These are phyloP conservation scores for Aspergillus asperescens DNA, from an alignment of 495 filamentous ascomycete genomes.

Conservation along the genomic window DNA sequence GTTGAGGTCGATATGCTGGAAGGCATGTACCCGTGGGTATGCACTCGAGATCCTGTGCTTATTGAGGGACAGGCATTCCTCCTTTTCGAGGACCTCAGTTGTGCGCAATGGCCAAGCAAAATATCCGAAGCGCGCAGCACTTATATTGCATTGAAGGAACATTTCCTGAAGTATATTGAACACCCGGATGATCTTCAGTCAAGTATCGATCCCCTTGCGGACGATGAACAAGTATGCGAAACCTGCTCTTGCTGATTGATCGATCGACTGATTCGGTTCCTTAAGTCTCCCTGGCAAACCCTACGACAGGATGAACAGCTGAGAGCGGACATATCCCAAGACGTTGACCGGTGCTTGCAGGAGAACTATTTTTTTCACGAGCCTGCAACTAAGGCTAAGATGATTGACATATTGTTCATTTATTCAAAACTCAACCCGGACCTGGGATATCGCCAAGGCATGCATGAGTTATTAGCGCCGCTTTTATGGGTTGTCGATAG, in stretches of 20 bases:
- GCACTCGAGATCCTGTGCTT: slow-evolving; percentile 9
- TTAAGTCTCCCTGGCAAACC: slow-evolving; percentile 82
- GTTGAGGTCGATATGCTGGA: slow-evolving; percentile 89
- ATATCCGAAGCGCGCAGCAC: slow-evolving; percentile 64
- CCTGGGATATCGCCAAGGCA: slow-evolving; percentile 89
- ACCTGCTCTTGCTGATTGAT: slow-evolving; percentile 23
- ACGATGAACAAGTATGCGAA: slow-evolving; percentile 68
- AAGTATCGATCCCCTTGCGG: slow-evolving; percentile 75
- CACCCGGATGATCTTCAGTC: slow-evolving; percentile 74
- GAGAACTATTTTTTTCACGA: slow-evolving; percentile 88
- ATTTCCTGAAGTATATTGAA: slow-evolving; percentile 73
- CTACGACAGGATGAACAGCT: slow-evolving; percentile 78
- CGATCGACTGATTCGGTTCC: slow-evolving; percentile 27
- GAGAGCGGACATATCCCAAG: slow-evolving; percentile 87
- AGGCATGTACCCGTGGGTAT: slow-evolving; percentile 47
- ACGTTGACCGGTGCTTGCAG: slow-evolving; percentile 88
- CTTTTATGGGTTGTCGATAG: slow-evolving; percentile 82
- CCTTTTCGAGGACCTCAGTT: slow-evolving; percentile 65
- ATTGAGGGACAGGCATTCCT: slow-evolving; percentile 61
- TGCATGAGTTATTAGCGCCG: slow-evolving; percentile 93
- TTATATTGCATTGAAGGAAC: slow-evolving; percentile 65
- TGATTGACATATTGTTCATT: slow-evolving; percentile 86
- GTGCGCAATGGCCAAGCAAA: slow-evolving; percentile 60
- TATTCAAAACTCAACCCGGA: slow-evolving; percentile 90
- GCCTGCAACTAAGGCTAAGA: slow-evolving; percentile 67